Conservation (phyloP, 2,329 filamentous ascomycete genomes). For the Cryphonectria carpinicola region DNA sequence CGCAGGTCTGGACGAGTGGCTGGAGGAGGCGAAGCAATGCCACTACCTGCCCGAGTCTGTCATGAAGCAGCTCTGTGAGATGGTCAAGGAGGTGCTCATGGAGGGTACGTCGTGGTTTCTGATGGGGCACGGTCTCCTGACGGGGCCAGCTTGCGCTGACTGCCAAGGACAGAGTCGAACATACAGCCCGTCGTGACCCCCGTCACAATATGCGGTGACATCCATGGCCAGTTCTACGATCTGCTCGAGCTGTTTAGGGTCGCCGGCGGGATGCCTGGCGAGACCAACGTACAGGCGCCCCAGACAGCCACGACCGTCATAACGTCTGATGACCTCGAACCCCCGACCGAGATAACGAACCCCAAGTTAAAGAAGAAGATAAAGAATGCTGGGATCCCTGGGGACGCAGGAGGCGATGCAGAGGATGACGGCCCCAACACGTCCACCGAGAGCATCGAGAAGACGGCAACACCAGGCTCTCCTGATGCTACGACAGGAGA, state of each 20-base stretch:
- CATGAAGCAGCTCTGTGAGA: constrained; percentile 99
- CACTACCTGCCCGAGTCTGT: constrained; percentile 94
- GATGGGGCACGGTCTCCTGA: not conserved
- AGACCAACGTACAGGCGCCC: constrained; percentile 70
- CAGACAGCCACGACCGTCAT: constrained; percentile 75
- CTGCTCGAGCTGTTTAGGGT: constrained; percentile 95
- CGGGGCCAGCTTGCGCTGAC: constrained; percentile 15
- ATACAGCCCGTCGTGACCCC: constrained; percentile 97
- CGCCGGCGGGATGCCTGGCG: constrained; percentile 93
- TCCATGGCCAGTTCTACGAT: constrained; percentile 99
- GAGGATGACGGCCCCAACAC: constrained; percentile 52
- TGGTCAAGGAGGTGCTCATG: constrained; percentile 98
- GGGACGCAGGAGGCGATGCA: constrained; percentile 43
- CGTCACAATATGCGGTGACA: constrained; percentile 96
- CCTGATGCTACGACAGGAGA: constrained; percentile 41
- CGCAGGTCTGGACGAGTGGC: constrained; percentile 92
- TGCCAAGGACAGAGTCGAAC: constrained; percentile 74
- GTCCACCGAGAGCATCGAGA: constrained; percentile 52
- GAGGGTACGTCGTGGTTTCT: constrained; percentile 66
- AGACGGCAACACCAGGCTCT: constrained; percentile 40
- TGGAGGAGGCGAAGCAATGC: constrained; percentile 94
- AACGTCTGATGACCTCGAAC: constrained; percentile 89
- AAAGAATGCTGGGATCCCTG: constrained; percentile 60
- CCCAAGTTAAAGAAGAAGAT: constrained; percentile 87
- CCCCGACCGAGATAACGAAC: constrained; percentile 84